Base-by-base conservation (phyloP, 345 rosid species). In the Boechera retrofracta region DNA sequence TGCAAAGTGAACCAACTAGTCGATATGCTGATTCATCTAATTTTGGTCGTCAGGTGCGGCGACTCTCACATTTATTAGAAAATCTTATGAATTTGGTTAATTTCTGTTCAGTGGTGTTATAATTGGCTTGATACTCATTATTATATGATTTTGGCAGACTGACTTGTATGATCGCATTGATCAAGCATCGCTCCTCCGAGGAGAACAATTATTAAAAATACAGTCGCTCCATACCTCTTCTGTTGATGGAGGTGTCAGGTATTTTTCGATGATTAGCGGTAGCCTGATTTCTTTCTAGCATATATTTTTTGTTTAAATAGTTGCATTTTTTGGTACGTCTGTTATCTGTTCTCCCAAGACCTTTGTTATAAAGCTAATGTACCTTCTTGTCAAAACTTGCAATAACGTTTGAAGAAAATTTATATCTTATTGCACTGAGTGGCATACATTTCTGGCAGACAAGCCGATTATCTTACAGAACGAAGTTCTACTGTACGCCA, bases 361-460 rank as follows among this genome's bases (percentile, higher is more conserved):
- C 18, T 67, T 42, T 54, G 26, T 33, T 58, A 31, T 52, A 78
- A 57, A 41, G 49, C 57, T 10, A 39, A 10, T 47, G 8, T 16
- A 67, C 74, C 64, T 13, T 66, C 73, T 53, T 35, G 38, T 60
- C 6, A 0, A 61, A 67, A 60, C 64, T 67, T 79, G 42, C 53
- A 79, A 73, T 73, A n/a, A 60, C 47, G 39, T 55, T 53, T 67
- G 51, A 53, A 78, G 33, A 64, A 63, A 69, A 36, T 41, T 62
- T 55, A 69, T 35, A 60, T 67, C 55, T 71, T 81, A 77, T 69
- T 72, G 59, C 87, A 85, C 98, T 95, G 80, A 92, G 98, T 83
- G 77, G 88, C 88, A 85, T 80, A 68, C 84, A 79, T 92, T 91
- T 95, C 90, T 95, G 96, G 97, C 97, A 89, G 97, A 89, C 94